A percentile compares a stretch with the other conserved stretches of the same genome.
Conservation (phyloP, 116 monocot genomes). For the Phalaenopsis hybrid region DNA sequence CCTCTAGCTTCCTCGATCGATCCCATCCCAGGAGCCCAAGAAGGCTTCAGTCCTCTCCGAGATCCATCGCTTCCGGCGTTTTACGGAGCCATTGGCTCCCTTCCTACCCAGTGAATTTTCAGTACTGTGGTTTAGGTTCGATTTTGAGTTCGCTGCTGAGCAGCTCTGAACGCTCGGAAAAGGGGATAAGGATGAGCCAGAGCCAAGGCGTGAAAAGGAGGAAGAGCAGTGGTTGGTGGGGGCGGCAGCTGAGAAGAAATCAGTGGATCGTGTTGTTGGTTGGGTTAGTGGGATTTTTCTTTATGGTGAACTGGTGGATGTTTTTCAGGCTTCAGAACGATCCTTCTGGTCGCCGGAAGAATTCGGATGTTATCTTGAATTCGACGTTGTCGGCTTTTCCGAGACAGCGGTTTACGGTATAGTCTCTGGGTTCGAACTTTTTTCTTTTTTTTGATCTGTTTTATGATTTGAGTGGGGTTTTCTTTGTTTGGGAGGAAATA, state of each 20-base stretch:
- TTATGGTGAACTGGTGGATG: slow-evolving; percentile 61
- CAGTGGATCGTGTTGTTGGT: slow-evolving; percentile 22
- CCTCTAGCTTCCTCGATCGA: background rate
- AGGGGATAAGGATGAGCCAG: slow-evolving; percentile 6
- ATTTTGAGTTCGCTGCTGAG: background rate
- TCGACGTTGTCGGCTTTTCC: background rate
- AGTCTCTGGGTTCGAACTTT: background rate
- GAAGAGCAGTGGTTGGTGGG: slow-evolving; percentile 15
- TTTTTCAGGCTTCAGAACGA: slow-evolving; percentile 36
- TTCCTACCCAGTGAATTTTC: background rate
- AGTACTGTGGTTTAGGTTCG: background rate
- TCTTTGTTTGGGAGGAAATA: background rate
- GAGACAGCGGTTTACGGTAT: background rate
- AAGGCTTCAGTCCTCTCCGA: background rate
- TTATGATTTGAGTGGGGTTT: background rate
- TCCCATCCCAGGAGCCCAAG: background rate
- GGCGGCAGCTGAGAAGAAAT: slow-evolving; percentile 21
- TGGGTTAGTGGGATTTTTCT: slow-evolving; percentile 44
- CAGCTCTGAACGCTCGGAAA: background rate
- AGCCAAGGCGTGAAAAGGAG: slow-evolving; percentile 10
- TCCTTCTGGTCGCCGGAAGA: slow-evolving; percentile 6
- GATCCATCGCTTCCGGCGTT: background rate
- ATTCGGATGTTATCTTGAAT: background rate
- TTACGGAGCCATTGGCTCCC: background rate
- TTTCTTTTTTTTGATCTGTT: background rate